Base-by-base conservation (phyloP, 2,329 filamentous ascomycete species). In the Beauveria sp. region DNA sequence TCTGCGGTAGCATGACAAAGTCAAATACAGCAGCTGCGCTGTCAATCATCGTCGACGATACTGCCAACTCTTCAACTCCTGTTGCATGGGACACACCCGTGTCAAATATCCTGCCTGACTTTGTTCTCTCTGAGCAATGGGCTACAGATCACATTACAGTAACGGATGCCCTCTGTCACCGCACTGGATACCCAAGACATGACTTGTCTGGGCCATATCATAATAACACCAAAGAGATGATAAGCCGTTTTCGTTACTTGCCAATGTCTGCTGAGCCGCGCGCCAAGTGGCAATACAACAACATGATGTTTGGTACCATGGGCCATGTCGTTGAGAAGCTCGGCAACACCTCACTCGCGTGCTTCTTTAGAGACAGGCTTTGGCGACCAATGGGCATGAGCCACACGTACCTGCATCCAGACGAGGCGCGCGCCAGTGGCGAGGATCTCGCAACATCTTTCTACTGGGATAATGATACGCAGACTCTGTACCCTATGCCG, bases 1-100 rank as follows among this genome's bases (percentile, higher is more conserved):
- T 79, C 63, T 74, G 75, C 10, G 82, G 78, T 6, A 82, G 79
- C 64, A 82, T 76, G 20, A 82, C 80, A 41, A 84, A 84, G 66
- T 78, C 79, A 1, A 75, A 81, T 60, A 81, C 78, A 0, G 77
- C 80, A 5, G 79, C 79, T 1, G 74, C 75, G 0, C 64, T 84
- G 5, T 76, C 78, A 1, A 67, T 81, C 2, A 71, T 83, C 2
- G 70, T 83, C 2, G 75, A 78, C 30, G 71, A 78, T 10, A 70
- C 76, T 12, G 69, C 73, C 18, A 71, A 74, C 12, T 72, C 77
- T 51, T 53, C 57, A 5, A 68, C 75, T 5, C 69, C 71, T 18
- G 67, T 81, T 2, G 67, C 73, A 55, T 83, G 79, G 78, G 67
- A 71, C 2, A 76, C 78, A 0, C 73, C 75, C 1, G 72, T 84